Conservation (phyloP, 2,329 filamentous ascomycete genomes). For the Didymella glomerata region DNA sequence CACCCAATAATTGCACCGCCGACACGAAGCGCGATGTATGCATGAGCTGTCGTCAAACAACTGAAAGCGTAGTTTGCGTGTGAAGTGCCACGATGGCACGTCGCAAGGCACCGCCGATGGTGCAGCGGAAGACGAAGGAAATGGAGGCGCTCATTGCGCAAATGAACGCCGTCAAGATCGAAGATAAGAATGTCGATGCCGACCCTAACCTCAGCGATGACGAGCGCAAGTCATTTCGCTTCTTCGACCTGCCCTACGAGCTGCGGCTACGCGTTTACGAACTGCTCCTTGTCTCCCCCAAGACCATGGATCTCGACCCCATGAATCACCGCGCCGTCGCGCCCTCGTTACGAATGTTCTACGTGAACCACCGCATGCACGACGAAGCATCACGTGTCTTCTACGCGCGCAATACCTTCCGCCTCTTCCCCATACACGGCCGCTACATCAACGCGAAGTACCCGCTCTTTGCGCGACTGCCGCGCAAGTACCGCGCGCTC, state of each 20-base stretch:
- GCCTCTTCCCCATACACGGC: constrained; percentile 62
- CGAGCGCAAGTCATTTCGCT: constrained; percentile 54
- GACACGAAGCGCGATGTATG: constrained; percentile 51
- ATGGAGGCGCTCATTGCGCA: constrained; percentile 38
- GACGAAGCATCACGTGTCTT: constrained; percentile 61
- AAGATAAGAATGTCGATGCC: constrained; percentile 18
- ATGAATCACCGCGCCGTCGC: constrained; percentile 70
- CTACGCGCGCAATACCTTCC: constrained; percentile 62
- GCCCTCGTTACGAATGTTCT: constrained; percentile 70
- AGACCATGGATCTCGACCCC: constrained; percentile 72
- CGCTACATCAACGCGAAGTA: constrained; percentile 76
- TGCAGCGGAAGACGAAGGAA: constrained; percentile 35
- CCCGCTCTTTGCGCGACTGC: constrained; percentile 73
- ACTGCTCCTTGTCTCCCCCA: constrained; percentile 58
- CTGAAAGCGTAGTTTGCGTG: constrained; percentile 34
- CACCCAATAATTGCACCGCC: constrained; percentile 15
- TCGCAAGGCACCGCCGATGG: constrained; percentile 25
- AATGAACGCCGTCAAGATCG: constrained; percentile 37
- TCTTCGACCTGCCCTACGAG: constrained; percentile 63
- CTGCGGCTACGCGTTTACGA: constrained; percentile 61
- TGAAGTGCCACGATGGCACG: constrained; percentile 24
- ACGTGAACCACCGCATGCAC: constrained; percentile 63
- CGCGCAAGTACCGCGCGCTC: constrained; percentile 65
- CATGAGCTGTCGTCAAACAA: constrained; percentile 52
- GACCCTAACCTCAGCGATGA: constrained; percentile 2